These are phyloP conservation scores for Volvox reticuliferus DNA, from an alignment of 139 green algal genomes.

Conservation along the genomic window DNA sequence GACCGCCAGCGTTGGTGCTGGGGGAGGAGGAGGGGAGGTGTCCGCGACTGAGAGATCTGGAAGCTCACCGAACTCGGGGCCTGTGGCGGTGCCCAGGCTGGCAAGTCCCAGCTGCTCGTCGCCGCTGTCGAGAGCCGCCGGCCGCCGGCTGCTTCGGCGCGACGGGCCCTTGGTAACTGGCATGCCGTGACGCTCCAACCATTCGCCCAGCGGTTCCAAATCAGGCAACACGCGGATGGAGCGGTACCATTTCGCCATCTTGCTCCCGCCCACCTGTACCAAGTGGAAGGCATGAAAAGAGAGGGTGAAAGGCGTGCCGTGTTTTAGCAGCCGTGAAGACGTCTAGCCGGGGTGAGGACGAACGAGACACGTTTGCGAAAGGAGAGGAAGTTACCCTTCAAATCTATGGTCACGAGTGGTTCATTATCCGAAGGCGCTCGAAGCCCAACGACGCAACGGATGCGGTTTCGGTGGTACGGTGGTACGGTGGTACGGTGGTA, in stretches of 20 bases:
- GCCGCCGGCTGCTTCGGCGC: slow-evolving; percentile 2
- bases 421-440: no score
- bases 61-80: neutral
- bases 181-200: slow-evolving; percentile 24
- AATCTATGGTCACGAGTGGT: no score
- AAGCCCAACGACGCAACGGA: no score
- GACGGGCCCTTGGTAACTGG: slow-evolving; percentile 9
- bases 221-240: slow-evolving; percentile 46
- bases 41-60: neutral
- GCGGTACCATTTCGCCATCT: slow-evolving; percentile 44
- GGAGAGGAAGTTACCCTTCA: no score
- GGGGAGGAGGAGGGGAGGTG: no score
- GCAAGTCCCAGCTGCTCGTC: neutral
- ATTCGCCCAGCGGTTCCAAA: slow-evolving; percentile 42
- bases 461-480: no score
- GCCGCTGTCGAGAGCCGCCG: neutral
- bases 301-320: neutral
- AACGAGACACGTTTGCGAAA: no score
- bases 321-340: no score
- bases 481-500: no score
- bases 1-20: neutral
- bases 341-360: no score
- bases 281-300: neutral
- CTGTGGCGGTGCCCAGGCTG: neutral
- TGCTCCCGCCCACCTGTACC: slow-evolving; percentile 28